Conservation (phyloP, 331 rosid species). For the Pyrus hybrid region DNA sequence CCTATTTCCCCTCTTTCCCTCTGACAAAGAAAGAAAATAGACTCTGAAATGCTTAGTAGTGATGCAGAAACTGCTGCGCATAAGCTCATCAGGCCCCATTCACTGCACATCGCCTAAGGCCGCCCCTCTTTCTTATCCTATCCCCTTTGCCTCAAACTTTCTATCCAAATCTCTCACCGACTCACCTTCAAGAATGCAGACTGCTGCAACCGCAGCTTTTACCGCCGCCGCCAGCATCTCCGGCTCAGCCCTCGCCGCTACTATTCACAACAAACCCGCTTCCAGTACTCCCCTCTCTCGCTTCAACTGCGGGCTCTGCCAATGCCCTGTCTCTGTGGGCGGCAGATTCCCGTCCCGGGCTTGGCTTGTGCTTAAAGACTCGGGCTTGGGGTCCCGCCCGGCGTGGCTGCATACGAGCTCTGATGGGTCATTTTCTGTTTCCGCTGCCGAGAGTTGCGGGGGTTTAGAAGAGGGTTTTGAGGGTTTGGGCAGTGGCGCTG, state of each 20-base stretch:
- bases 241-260: conserved; percentile 16
- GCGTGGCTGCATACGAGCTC: conserved; percentile 40
- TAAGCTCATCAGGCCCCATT: conserved; percentile 36
- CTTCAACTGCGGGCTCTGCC: conserved; percentile 29
- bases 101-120: conserved; percentile 29
- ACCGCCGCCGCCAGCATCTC: not conserved
- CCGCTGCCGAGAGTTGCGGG: conserved; percentile 20
- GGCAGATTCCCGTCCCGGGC: conserved; percentile 25
- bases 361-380: conserved; percentile 32
- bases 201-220: conserved; percentile 27
- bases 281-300: conserved; percentile 1
- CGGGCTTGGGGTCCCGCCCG: conserved; percentile 17
- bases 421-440: conserved; percentile 20
- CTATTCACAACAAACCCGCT: conserved; percentile 9
- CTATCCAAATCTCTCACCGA: not conserved
- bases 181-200: conserved; percentile 9
- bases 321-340: conserved; percentile 21
- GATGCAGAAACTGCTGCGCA: conserved; percentile 66
- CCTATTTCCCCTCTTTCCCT: not conserved
- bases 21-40: not conserved
- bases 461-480: conserved; percentile 3
- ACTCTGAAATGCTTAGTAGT: conserved; percentile 46
- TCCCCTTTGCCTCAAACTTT: not conserved
- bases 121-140: not conserved
- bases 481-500: conserved; percentile 2